These are phyloP conservation scores for Yamadazyma atlantica DNA, from an alignment of 1,139 yeast genomes.

Conservation along the genomic window DNA sequence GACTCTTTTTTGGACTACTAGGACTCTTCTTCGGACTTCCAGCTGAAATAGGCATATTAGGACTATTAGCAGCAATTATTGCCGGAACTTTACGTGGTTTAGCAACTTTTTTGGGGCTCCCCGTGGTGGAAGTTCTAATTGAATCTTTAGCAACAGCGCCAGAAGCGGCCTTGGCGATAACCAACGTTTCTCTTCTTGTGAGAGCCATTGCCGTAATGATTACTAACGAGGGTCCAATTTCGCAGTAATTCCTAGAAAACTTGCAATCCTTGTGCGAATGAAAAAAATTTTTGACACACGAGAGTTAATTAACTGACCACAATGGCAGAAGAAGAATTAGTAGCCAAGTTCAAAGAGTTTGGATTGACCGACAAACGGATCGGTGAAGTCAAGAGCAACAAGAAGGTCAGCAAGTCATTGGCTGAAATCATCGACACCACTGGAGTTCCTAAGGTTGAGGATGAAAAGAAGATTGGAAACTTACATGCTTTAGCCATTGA, in stretches of 20 bases:
- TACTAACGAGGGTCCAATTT: too few species aligned
- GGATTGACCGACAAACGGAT: conserved; percentile 74
- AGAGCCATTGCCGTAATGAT: not conserved
- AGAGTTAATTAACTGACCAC: not conserved
- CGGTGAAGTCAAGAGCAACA: conserved; percentile 77
- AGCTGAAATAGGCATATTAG: too few species aligned
- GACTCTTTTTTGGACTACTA: not conserved
- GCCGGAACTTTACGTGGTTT: conserved; percentile 2
- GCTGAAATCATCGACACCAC: conserved; percentile 47
- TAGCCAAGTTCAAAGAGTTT: conserved; percentile 50
- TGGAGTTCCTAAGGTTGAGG: conserved; percentile 28
- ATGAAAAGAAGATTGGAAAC: conserved; percentile 57
- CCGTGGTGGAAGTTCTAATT: not conserved
- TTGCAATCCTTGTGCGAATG: not conserved
- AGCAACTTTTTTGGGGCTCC: conserved; percentile 3
- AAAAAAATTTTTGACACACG: not conserved
- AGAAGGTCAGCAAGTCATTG: conserved; percentile 74
- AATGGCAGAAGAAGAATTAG: conserved; percentile 29
- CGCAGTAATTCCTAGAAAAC: not conserved
- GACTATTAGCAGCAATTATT: conserved; percentile 1
- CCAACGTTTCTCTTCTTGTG: not conserved
- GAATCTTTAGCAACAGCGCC: too few species aligned
- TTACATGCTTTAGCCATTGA: conserved; percentile 77
- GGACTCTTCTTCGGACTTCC: not conserved
- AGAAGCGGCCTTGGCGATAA: too few species aligned